Base-by-base conservation (phyloP, 2,329 filamentous ascomycete species). In the Cordyceps pruinosa region DNA sequence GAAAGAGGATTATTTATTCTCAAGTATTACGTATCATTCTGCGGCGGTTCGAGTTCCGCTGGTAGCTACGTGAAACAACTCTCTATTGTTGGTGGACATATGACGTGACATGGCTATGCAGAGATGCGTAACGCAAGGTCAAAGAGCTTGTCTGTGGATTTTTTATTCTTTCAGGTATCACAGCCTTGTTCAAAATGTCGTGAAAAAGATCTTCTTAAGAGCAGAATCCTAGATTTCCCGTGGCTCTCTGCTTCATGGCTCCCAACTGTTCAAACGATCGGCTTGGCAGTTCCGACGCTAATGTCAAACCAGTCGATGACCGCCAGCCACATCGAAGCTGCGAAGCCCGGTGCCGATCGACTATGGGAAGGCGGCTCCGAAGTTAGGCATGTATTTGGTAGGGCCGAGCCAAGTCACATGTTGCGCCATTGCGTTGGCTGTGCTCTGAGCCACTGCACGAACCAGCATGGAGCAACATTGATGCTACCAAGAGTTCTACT, bases 271-370 rank as follows among this genome's bases (percentile, higher is more conserved):
- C 10, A 19, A 25, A 5, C 50, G 28, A 35, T 34, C 30, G 41
- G 39, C 52, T 55, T 55, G 32, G 42, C 23, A 1, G 23, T 46
- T 39, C 30, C 30, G 23, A 47, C n/a, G 17, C 52, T 46, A 47
- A 34, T 37, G 30, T 26, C 23, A 32, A 32, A 32, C 19, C 13
- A 23, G 23, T 39, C 44, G 35, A 34, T 44, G 45, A 23, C 26
- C n/a, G 35, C 45, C 34, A 41, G 46, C 53, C 53, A 56, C 50
- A 53, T 55, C 42, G 42, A 26, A 55, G 42, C n/a, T 55, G 52
- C 52, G 52, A 55, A 47, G 30, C 47, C 52, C 52, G 52, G 21
- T 30, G 52, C 52, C 32, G 52, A 55, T 55, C 42, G 17, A 5
- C 19, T 35, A 13, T 19, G 48, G 17, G 3, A 19, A 19, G 2